Base-by-base conservation (phyloP, 2,329 filamentous ascomycete genomes). In the Aspergillus amoenus region DNA sequence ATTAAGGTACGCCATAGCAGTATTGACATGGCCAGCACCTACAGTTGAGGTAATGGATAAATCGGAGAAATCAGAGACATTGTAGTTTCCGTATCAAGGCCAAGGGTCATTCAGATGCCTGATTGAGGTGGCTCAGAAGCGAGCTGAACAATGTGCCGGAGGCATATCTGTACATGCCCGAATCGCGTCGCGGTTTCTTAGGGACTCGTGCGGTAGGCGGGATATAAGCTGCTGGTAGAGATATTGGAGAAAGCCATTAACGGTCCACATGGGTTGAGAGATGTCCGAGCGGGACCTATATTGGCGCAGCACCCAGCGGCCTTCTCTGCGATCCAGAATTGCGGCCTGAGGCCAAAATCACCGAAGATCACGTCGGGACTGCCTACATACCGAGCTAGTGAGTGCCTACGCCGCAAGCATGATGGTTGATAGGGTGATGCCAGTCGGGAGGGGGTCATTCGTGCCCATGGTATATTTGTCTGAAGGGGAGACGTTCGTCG, bases 81-180 rank as follows among this genome's bases (percentile, higher is more conserved):
- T 39, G 18, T 56, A 47, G 22, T 46, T 27, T 8, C 40, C 54
- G 66, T 76, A 2, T 52, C 43, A 6, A 55, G 43, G 12, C 39
- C 39, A 13, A 60, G 32, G 8, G 42, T 37, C 55, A 55, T 18
- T 46, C 41, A 5, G 47, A 39, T 6, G 51, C 51, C 17, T 40
- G 15, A 47, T 73, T 55, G n/a, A 58, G 59, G 8, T 61, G 59
- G 30, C 58, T 57, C 15, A 61, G 18, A 3, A 61, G 40, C 12
- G 41, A 58, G 5, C 12, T 46, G 42, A 61, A 49, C 3, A 41
- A 15, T 3, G 48, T 57, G n/a, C 48, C 9, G 13, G 15, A 0
- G 52, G 18, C 41, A 52, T 48, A 18, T 58, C 41, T 3, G 56
- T 58, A 24, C 56, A 51, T 18, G 18, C 24, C 5, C 34, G 40